phyloP scores from a whole-genome alignment of 2,329 filamentous ascomycete genomes.

The Ceratocystis eucalypticola region DNA sequence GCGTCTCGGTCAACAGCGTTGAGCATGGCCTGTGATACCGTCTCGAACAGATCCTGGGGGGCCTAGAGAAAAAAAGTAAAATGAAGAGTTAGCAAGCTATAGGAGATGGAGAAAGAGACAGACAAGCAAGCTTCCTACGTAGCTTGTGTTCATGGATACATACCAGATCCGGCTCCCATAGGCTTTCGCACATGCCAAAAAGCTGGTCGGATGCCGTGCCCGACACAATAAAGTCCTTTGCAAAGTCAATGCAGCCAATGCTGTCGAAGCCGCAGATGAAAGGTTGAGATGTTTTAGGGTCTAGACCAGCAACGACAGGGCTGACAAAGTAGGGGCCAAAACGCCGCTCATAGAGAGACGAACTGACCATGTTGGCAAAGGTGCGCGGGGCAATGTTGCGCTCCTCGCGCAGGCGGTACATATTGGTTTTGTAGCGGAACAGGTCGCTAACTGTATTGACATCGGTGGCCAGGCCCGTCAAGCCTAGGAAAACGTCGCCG shows the following conservation, averaged over 20 bases:
- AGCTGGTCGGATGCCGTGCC: slow-evolving; percentile 94
- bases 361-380: slow-evolving; percentile 89
- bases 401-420: slow-evolving; percentile 98
- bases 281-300: slow-evolving; percentile 83
- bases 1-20: slow-evolving; percentile 96
- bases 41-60: slow-evolving; percentile 94
- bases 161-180: slow-evolving; percentile 97
- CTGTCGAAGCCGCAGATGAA: slow-evolving; percentile 99
- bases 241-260: slow-evolving; percentile 98
- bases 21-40: slow-evolving; percentile 86
- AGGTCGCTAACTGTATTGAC: slow-evolving; percentile 89
- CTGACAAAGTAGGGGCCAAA: slow-evolving; percentile 96
- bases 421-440: slow-evolving; percentile 99
- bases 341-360: slow-evolving; percentile 80
- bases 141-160: slow-evolving; percentile 26
- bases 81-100: neutral
- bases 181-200: slow-evolving; percentile 94
- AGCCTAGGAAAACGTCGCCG: slow-evolving; percentile 85
- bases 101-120: neutral
- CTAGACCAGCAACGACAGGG: slow-evolving; percentile 87
- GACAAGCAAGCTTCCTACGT: neutral
- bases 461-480: slow-evolving; percentile 93
- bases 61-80: slow-evolving; percentile 35
- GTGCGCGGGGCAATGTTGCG: slow-evolving; percentile 88
- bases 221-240: slow-evolving; percentile 97